Conservation (phyloP, 2,329 filamentous ascomycete species). For the Grosmannia serpens region DNA sequence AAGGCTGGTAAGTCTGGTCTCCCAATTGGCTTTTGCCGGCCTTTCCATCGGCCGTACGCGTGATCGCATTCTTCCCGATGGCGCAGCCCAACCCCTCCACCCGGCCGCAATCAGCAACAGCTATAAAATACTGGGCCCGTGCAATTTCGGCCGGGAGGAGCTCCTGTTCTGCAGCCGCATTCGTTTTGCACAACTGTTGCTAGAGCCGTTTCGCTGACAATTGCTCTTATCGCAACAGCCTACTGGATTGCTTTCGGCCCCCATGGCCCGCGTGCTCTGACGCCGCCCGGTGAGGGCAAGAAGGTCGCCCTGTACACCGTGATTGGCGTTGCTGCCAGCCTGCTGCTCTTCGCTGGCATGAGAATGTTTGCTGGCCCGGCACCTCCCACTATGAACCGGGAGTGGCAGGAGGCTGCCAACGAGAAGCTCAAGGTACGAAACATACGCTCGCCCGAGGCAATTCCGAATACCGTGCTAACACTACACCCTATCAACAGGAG, state of each 20-base stretch:
- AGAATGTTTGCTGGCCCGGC: constrained; percentile 60
- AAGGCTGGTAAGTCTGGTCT: constrained; percentile 73
- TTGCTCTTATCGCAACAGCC: constrained; percentile 40
- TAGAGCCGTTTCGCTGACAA: not conserved
- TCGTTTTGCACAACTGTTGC: no score
- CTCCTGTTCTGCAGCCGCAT: not conserved
- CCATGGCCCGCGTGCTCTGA: constrained; percentile 77
- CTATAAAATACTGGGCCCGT: not conserved
- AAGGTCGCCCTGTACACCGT: constrained; percentile 66
- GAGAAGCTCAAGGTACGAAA: constrained; percentile 81
- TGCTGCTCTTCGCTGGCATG: constrained; percentile 60
- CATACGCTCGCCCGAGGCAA: not conserved
- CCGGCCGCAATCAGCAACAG: not conserved
- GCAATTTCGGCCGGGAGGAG: not conserved
- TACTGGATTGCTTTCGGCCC: constrained; percentile 99
- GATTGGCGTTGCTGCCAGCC: constrained; percentile 53
- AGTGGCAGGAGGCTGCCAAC: constrained; percentile 92
- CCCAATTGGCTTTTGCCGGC: not conserved
- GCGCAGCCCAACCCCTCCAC: not conserved
- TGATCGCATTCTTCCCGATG: not conserved
- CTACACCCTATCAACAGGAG: constrained; percentile 35
- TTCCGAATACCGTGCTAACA: constrained; percentile 6
- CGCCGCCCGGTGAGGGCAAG: constrained; percentile 74
- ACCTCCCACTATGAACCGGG: constrained; percentile 86
- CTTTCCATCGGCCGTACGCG: not conserved